Percentiles rank a stretch among this genome's conserved stretches.
Evolutionary conservation across 225 moss, liverwort and hornwort genomes (phyloP).

Genomic region (Pseudoscleropodium purum): DNA sequence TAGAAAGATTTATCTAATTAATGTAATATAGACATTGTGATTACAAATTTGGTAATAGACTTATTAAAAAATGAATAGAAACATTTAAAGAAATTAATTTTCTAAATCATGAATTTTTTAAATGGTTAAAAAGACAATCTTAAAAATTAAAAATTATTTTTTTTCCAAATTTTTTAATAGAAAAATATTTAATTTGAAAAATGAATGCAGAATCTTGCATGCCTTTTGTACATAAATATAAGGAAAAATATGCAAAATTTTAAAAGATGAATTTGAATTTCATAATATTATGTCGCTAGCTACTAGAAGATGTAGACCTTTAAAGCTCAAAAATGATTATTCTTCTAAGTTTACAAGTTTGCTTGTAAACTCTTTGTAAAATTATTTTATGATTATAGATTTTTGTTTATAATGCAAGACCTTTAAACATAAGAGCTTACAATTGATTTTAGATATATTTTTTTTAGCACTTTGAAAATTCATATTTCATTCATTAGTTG

Average conservation of each 20-base stretch:
- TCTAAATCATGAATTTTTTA: background rate
- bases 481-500: background rate
- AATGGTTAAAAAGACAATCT: background rate
- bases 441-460: background rate
- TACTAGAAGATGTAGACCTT: background rate
- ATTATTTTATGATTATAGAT: background rate
- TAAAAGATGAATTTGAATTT: background rate
- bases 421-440: background rate
- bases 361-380: background rate
- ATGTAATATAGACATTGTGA: background rate
- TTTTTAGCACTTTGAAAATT: background rate
- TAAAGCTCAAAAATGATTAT: background rate
- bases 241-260: background rate
- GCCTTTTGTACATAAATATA: background rate
- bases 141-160: rapidly evolving
- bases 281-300: rapidly evolving
- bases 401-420: background rate
- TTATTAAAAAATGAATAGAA: rapidly evolving
- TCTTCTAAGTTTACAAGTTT: background rate
- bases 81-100: too few species aligned
- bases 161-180: background rate
- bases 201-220: rapidly evolving
- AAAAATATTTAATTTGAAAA: background rate
- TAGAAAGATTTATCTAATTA: background rate
- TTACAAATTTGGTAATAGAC: background rate